These are phyloP conservation scores for Cyamopsis tetragonoloba DNA, from an alignment of 306 rosid species.

Conservation along the genomic window DNA sequence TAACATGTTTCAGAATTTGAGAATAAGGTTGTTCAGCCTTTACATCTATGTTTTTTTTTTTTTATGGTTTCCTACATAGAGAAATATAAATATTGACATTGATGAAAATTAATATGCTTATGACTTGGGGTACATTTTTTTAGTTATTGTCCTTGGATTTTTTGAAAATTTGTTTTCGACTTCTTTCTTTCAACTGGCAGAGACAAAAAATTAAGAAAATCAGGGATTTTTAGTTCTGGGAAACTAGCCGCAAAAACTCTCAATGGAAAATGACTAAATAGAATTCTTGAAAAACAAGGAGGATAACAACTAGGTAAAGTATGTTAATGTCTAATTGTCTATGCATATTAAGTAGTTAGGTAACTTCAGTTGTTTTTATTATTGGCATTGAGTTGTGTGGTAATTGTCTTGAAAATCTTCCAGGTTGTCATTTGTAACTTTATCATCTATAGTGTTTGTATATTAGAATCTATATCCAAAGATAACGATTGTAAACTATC, in stretches of 20 bases:
- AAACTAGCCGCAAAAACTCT: no score
- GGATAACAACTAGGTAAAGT: background rate
- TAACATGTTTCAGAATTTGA: background rate
- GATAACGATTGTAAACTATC: constrained; percentile 17
- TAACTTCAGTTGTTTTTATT: constrained; percentile 14
- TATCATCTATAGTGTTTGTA: no score
- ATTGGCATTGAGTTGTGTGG: background rate
- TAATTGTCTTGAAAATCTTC: background rate
- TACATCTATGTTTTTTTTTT: background rate
- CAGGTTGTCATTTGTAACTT: background rate
- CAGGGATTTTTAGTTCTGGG: no score
- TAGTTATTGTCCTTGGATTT: no score
- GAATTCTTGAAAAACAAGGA: no score
- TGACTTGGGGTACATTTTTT: no score
- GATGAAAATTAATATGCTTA: background rate
- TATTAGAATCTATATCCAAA: constrained; percentile 13
- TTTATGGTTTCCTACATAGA: background rate
- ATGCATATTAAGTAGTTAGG: no score
- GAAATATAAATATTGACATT: background rate
- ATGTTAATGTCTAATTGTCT: background rate
- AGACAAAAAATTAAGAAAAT: no score
- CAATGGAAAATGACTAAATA: background rate
- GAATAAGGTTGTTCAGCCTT: background rate
- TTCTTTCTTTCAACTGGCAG: no score
- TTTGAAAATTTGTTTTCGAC: no score